A percentile compares a stretch with the other conserved stretches of the same genome.
phyloP scores from a whole-genome alignment of 192 early-diverging fungal species.

The Rhizophagus prolifer region DNA sequence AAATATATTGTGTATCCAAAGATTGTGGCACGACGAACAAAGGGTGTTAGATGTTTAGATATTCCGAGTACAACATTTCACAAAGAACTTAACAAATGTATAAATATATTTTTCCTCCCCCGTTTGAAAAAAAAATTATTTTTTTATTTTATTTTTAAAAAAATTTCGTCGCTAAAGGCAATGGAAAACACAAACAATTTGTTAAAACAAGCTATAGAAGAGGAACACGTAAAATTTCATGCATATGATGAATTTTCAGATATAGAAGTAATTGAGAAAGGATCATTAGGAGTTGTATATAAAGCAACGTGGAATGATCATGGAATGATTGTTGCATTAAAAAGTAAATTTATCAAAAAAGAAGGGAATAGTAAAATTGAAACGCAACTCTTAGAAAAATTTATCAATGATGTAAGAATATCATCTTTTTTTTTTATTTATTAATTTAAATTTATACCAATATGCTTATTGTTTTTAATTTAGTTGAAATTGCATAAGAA shows the following conservation, averaged over 20 bases:
- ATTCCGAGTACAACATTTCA: too few relatives aligned
- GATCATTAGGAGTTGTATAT: neutral
- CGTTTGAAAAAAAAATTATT: too few relatives aligned
- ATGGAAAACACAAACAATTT: neutral
- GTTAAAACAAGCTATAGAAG: neutral
- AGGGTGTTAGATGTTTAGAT: too few relatives aligned
- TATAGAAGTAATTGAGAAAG: neutral
- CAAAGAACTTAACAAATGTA: too few relatives aligned
- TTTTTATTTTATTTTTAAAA: too few relatives aligned
- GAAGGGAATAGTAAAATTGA: neutral
- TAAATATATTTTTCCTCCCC: too few relatives aligned
- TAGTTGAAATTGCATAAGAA: conserved; percentile 14
- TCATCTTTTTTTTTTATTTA: neutral
- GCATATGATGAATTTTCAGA: conserved; percentile 11
- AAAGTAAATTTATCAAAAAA: neutral
- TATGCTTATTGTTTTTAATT: neutral
- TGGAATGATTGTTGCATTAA: conserved; percentile 10
- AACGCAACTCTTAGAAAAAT: neutral
- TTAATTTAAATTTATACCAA: neutral
- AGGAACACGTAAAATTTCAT: conserved; percentile 2
- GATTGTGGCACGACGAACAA: too few relatives aligned
- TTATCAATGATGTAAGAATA: neutral
- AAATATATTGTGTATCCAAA: too few relatives aligned
- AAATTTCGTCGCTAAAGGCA: too few relatives aligned
- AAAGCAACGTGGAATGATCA: neutral